Base-by-base conservation (phyloP, 169 alveolate genomes). In the Plasmodium adleri region DNA sequence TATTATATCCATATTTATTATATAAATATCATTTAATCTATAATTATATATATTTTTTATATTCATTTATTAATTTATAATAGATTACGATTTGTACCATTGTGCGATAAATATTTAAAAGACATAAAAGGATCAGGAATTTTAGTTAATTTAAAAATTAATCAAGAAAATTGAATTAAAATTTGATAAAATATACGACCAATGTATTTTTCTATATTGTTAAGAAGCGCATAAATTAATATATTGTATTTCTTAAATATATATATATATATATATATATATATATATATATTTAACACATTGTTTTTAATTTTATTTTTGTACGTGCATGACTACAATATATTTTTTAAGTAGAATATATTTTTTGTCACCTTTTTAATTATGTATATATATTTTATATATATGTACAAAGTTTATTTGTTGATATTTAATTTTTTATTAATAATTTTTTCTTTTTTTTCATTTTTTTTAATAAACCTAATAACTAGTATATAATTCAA, bases 81-180 rank as follows among this genome's bases (percentile, higher is more conserved):
- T 17, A 97, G 97, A n/a, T 87, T 95, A 72, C 74, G 97, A 64
- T 95, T 97, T 96, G 96, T 93, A 54, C 97, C 95, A 49, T 76
- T 95, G 71, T 88, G 95, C 68, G 97, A 95, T 88, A 90, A 88
- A 43, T 88, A 88, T 49, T 87, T 94, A 60, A 88, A 88, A 88
- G 95, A 92, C 74, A 92, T 94, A 58, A 94, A 90, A 22, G 93
- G 96, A 70, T 94, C 94, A 56, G 96, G 96, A 60, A 87, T 94
- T 59, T 88, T 94, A 54, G 93, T 94, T 56, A 91, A 93, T 66
- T 74, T 93, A 32, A 93, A 94, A 52, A 88, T 94, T 62, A 63
- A 39, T 39, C 47, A 6, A 39, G 47, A 39, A 39, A 39, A 39
- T 39, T 39, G 47, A 39, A 39, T 39, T 39, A 39, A 39, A 39